Base-by-base conservation (phyloP, 2,329 filamentous ascomycete genomes). In the Pseudocercospora macadamiae region DNA sequence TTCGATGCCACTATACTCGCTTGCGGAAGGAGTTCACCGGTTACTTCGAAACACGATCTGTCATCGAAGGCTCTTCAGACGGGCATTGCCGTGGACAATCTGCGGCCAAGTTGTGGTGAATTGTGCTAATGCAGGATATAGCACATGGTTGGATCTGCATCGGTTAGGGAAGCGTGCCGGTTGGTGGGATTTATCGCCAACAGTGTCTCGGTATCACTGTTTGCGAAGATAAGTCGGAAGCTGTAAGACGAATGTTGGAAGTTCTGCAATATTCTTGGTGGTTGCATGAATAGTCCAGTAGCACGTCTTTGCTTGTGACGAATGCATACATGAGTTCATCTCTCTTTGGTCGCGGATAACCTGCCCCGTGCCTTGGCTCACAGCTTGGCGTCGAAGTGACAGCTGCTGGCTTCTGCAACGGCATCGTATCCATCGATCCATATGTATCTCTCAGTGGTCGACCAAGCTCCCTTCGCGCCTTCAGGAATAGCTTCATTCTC, bases 391-490 rank as follows among this genome's bases (percentile, higher is more conserved):
- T 36, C 49, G 34, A 52, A 52, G 32, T 39, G 32, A 37, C 18
- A 26, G 10, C 12, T 26, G 12, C 5, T 25, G 16, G 49, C 57
- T n/a, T 34, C 52, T 12, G 37, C 44, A 6, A 30, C 39, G 12
- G 57, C 57, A 37, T 55, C 44, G 44, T 59, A 59, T 5, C 25
- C 37, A 25, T 59, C 57, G 18, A 55, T 59, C 57, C 57, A 59
- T 26, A 19, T 19, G 19, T 55, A 55, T 16, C 57, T 32, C 18
- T 59, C 37, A 4, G 9, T 9, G 14, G 44, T 28, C 25, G 44
- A 48, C 44, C 44, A 48, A 4, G 32, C 49, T n/a, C 30, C 49
- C 7, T 30, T 14, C 30, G 30, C 30, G 34, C 57, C 19, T 25
- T 32, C 18, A 44, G 45, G 39, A 30, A 55, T 12, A 19, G n/a